Percentiles rank a stretch among this genome's conserved stretches.
phyloP scores from a whole-genome alignment of 768 basidiomycete species.

The Royoungia palumana region DNA sequence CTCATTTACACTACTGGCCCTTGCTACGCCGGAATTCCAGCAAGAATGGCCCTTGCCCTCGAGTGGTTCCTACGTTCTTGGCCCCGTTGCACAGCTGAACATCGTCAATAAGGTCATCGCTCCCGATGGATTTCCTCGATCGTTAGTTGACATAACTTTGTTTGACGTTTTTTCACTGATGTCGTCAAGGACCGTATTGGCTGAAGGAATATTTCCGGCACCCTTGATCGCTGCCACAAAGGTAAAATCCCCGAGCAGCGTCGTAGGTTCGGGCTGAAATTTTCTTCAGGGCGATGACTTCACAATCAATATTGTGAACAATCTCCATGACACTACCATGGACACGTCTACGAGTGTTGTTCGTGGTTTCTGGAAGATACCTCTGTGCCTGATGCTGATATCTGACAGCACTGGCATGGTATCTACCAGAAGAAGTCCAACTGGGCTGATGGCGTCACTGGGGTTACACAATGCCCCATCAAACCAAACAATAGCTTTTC shows the following conservation, averaged over 20 bases:
- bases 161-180: background rate
- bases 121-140: constrained; percentile 46
- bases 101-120: constrained; percentile 41
- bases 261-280: background rate
- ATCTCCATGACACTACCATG: constrained; percentile 46
- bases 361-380: constrained; percentile 11
- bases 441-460: constrained; percentile 44
- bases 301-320: constrained; percentile 43
- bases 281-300: constrained; percentile 36
- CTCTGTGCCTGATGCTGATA: background rate
- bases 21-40: background rate
- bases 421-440: constrained; percentile 42
- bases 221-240: constrained; percentile 43
- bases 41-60: background rate
- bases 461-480: constrained; percentile 36
- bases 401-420: constrained; percentile 53
- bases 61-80: constrained; percentile 8
- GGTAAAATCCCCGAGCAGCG: constrained; percentile 3
- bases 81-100: constrained; percentile 28
- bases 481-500: constrained; percentile 16
- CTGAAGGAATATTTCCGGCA: constrained; percentile 42
- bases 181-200: constrained; percentile 37
- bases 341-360: constrained; percentile 49
- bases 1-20: background rate
- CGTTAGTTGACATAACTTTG: constrained; percentile 27